Evolutionary conservation across 1,139 yeast species (phyloP).

Genomic region (Meyerozyma sp.): DNA sequence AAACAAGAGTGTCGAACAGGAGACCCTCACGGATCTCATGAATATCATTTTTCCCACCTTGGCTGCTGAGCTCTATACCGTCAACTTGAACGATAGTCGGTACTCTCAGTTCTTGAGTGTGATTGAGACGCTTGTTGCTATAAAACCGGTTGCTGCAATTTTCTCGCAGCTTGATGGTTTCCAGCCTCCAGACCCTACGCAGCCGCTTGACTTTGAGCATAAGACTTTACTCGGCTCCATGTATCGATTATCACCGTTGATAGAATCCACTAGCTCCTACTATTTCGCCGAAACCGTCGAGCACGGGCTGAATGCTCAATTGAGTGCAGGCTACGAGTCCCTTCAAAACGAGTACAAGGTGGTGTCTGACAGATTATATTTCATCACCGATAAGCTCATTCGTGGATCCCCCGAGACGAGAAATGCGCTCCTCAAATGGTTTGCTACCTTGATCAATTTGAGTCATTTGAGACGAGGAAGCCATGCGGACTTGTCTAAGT

Average conservation of each 20-base stretch:
- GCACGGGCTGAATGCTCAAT: conserved; percentile 32
- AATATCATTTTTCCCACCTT: conserved; percentile 51
- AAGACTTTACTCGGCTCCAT: conserved; percentile 74
- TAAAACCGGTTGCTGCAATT: conserved; percentile 57
- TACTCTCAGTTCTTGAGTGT: conserved; percentile 50
- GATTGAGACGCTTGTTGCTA: conserved; percentile 54
- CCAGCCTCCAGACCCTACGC: conserved; percentile 35
- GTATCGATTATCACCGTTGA: conserved; percentile 68
- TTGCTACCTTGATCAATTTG: conserved; percentile 65
- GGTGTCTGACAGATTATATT: conserved; percentile 56
- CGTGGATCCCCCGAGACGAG: conserved; percentile 70
- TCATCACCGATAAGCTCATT: conserved; percentile 67
- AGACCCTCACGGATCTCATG: conserved; percentile 53
- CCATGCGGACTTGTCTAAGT: conserved; percentile 63
- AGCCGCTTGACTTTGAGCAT: conserved; percentile 50
- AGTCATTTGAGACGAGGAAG: conserved; percentile 88
- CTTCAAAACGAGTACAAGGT: conserved; percentile 57
- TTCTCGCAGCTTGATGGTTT: conserved; percentile 58
- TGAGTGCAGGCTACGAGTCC: conserved; percentile 47
- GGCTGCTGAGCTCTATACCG: conserved; percentile 21
- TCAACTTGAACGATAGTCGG: conserved; percentile 38
- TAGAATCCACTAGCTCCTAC: conserved; percentile 38
- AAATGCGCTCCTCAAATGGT: conserved; percentile 55
- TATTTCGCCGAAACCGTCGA: conserved; percentile 41
- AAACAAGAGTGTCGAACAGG: conserved; percentile 60